These are phyloP conservation scores for Triglochin maritima DNA, from an alignment of 106 monocot species.

Conservation along the genomic window DNA sequence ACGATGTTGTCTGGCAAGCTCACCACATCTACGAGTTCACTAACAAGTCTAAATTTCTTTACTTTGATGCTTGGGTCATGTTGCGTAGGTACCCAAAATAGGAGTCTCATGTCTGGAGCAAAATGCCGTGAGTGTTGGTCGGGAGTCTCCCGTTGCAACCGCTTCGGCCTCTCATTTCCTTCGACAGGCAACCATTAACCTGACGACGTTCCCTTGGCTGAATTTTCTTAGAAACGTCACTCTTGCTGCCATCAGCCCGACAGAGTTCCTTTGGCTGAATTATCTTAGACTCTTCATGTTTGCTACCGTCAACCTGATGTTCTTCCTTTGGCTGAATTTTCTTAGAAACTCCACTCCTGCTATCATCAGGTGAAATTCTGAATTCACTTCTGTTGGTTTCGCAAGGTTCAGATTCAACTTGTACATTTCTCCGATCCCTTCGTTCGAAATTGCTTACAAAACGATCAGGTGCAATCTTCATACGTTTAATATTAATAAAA, in stretches of 20 bases:
- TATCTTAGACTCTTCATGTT: neutral
- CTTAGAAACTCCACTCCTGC: neutral
- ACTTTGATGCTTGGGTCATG: no score
- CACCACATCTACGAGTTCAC: no score
- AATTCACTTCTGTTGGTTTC: neutral
- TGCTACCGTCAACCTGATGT: neutral
- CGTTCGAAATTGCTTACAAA: conserved; percentile 18
- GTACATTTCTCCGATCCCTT: neutral
- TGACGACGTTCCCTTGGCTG: neutral
- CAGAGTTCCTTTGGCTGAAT: neutral
- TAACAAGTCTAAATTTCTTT: no score
- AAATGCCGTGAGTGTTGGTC: no score
- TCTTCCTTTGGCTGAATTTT: neutral
- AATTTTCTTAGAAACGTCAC: neutral
- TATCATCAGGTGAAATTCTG: neutral
- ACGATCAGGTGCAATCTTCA: conserved; percentile 31
- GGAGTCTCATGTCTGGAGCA: no score
- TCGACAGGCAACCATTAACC: neutral
- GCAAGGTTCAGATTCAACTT: neutral
- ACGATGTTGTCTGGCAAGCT: no score
- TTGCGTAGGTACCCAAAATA: no score
- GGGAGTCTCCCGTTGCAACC: no score
- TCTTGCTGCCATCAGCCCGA: neutral
- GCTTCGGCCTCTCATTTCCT: conserved; percentile 12
- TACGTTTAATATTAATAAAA: conserved; percentile 21